phyloP scores from a whole-genome alignment of 805 yeast species.

The Ogataea paraovalis region DNA sequence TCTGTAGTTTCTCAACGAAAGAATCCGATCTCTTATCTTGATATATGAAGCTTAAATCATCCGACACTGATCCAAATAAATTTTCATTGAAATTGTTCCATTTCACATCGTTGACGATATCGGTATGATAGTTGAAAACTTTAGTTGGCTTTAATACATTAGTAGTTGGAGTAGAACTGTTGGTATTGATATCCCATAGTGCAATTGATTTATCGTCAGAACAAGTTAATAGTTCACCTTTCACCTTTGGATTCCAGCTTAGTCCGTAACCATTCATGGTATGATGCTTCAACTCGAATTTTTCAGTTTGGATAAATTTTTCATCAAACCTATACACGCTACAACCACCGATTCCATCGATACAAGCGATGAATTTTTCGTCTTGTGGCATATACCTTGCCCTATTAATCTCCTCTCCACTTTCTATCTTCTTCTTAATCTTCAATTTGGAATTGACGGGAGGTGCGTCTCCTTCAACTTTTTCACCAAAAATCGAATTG shows the following conservation, averaged over 20 bases:
- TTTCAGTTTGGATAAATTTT: conserved; percentile 17
- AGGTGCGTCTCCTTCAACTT: conserved; percentile 25
- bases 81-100: conserved; percentile 56
- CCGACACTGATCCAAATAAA: conserved; percentile 69
- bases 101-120: conserved; percentile 71
- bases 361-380: conserved; percentile 53
- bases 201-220: conserved; percentile 67
- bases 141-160: conserved; percentile 21
- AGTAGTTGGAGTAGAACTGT: no score
- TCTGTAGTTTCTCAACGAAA: conserved; percentile 22
- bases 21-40: conserved; percentile 46
- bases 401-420: conserved; percentile 64
- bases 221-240: conserved; percentile 52
- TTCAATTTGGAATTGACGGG: conserved; percentile 52
- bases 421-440: conserved; percentile 56
- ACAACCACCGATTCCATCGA: conserved; percentile 63
- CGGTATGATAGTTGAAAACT: conserved; percentile 40
- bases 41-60: conserved; percentile 53
- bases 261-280: conserved; percentile 71
- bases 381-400: conserved; percentile 69
- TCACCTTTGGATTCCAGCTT: conserved; percentile 51
- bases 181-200: conserved; percentile 48
- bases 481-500: conserved; percentile 27
- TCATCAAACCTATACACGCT: conserved; percentile 43
- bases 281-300: conserved; percentile 45